Conservation (phyloP, 108 stramenopile species). For the Epithemia pelagica region DNA sequence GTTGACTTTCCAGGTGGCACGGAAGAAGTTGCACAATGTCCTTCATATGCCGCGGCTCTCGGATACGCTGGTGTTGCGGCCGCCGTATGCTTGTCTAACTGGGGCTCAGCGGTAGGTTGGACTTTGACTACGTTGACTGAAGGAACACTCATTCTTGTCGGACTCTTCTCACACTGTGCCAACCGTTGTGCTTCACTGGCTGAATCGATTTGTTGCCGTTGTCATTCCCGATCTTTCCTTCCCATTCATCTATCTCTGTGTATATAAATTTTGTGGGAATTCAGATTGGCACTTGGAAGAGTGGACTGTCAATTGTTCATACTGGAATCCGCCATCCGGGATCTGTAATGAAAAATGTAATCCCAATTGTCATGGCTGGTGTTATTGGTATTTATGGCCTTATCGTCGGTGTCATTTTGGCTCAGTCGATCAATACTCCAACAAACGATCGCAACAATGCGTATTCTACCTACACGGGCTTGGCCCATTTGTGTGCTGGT, state of each 20-base stretch:
- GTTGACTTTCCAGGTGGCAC: slow-evolving; percentile 27
- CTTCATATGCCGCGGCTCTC: slow-evolving; percentile 61
- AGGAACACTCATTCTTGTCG: neutral
- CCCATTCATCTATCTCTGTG: too few species aligned
- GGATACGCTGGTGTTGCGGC: slow-evolving; percentile 75
- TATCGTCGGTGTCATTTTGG: slow-evolving; percentile 79
- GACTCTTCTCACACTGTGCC: too few species aligned
- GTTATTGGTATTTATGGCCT: slow-evolving; percentile 88
- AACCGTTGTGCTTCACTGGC: too few species aligned
- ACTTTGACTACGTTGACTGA: too few species aligned
- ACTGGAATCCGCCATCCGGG: slow-evolving; percentile 81
- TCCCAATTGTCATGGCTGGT: slow-evolving; percentile 89
- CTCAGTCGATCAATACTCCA: slow-evolving; percentile 59
- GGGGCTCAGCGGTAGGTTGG: slow-evolving; percentile 74
- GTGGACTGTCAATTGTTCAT: slow-evolving; percentile 64
- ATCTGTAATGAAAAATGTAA: slow-evolving; percentile 86
- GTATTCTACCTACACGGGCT: slow-evolving; percentile 72
- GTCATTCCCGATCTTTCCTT: too few species aligned
- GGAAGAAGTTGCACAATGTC: slow-evolving; percentile 50
- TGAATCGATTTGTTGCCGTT: too few species aligned
- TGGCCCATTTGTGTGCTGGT: slow-evolving; percentile 79
- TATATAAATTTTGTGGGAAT: too few species aligned
- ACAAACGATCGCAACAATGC: slow-evolving; percentile 51
- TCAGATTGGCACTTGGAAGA: slow-evolving; percentile 87
- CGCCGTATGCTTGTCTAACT: slow-evolving; percentile 65